Conservation (phyloP, 257 asterid species). For the Forsythia viridissima region DNA sequence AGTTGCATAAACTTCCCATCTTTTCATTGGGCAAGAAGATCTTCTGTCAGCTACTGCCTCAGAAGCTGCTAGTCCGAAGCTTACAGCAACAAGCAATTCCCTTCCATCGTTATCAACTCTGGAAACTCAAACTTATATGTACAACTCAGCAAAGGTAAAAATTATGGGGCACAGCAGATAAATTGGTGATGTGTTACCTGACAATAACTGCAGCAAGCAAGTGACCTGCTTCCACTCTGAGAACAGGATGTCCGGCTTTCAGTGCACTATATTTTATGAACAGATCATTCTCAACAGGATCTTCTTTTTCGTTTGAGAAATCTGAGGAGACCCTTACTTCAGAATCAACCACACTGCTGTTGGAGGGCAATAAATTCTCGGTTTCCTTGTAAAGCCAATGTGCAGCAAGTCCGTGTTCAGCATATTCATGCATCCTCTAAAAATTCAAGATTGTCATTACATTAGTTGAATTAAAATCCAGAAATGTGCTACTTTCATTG, state of each 20-base stretch:
- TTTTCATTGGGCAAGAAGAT: conserved; percentile 65
- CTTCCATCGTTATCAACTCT: conserved; percentile 80
- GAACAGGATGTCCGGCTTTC: conserved; percentile 93
- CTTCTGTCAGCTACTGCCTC: conserved; percentile 90
- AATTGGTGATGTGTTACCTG: conserved; percentile 52
- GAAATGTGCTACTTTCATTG: conserved; percentile 2
- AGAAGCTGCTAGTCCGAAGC: conserved; percentile 82
- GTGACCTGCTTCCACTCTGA: conserved; percentile 94
- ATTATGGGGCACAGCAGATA: conserved; percentile 13
- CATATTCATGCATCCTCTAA: conserved; percentile 95
- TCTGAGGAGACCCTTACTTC: conserved; percentile 41
- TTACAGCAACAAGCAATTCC: conserved; percentile 94
- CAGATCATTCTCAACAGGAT: conserved; percentile 50
- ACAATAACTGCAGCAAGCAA: conserved; percentile 91
- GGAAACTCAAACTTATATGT: conserved; percentile 33
- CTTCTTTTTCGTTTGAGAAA: conserved; percentile 55
- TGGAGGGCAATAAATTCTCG: conserved; percentile 56
- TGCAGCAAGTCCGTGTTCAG: conserved; percentile 98
- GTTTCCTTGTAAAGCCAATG: conserved; percentile 99
- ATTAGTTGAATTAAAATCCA: background rate
- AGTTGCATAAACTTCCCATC: conserved; percentile 94
- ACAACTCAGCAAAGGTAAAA: conserved; percentile 23
- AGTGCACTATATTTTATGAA: conserved; percentile 57
- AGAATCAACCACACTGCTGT: conserved; percentile 45
- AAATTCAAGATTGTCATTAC: conserved; percentile 7